Base-by-base conservation (phyloP, 441 rosid species). In the Codiaeum variegatum region DNA sequence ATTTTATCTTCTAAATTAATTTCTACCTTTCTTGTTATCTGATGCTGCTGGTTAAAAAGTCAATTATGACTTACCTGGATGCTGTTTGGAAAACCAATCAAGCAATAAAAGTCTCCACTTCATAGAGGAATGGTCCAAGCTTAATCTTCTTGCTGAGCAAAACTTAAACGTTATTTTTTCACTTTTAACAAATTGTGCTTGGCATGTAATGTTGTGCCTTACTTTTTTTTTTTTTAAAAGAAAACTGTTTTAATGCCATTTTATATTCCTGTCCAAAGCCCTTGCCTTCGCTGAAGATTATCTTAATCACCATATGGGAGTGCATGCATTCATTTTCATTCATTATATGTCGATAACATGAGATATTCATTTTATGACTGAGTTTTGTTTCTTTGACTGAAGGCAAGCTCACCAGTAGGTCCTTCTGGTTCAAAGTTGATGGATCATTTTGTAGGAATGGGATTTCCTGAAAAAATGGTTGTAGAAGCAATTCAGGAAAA, bases 361-460 rank as follows among this genome's bases (percentile, higher is more conserved):
- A 28, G 31, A 31, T n/a, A 13, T 40, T 51, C 16, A 28, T 59
- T 21, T 63, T 54, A 28, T 42, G 2, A 60, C 74, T 78, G 34
- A 82, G 67, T n/a, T 65, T 24, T 59, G 31, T 61, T 76, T 68
- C 23, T 63, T 55, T 47, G 40, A 70, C 59, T 73, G 38, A 73
- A 90, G 97, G 83, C 79, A 70, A 83, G 72, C 79, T 71, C 83
- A 6, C 78, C 84, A 46, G 81, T 82, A 58, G 80, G 87, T 75
- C 85, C 88, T 55, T 83, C 89, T 62, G 77, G 74, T 60, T 78
- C 88, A 67, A 83, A 83, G 79, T 32, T 78, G 67, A 78, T 86
- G 62, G 82, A 85, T 73, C 81, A 77, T n/a, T 85, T 90, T 72
- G 68, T 88, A 32, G 86, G 83, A 28, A 90, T 90, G 97, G 96